phyloP scores from a whole-genome alignment of 345 rosid genomes.

The Populus nigra region DNA sequence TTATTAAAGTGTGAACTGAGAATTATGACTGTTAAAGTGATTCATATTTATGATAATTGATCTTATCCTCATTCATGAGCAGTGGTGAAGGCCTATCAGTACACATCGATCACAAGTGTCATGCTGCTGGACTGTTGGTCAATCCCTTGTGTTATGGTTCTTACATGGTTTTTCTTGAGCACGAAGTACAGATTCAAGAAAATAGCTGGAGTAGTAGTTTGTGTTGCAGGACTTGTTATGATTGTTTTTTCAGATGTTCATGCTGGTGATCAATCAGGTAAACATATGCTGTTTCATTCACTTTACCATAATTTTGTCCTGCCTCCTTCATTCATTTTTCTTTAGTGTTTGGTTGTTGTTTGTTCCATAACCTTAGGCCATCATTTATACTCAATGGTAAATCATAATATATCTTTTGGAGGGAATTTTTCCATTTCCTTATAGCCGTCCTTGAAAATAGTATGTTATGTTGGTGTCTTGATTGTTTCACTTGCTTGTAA shows the following conservation, averaged over 20 bases:
- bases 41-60: conserved; percentile 11
- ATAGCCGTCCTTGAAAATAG: neutral
- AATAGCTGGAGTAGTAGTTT: conserved; percentile 70
- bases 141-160: conserved; percentile 80
- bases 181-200: conserved; percentile 77
- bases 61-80: conserved; percentile 22
- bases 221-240: conserved; percentile 74
- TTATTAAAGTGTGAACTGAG: neutral
- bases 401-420: neutral
- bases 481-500: neutral
- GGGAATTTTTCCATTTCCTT: neutral
- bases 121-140: conserved; percentile 97
- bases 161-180: conserved; percentile 70
- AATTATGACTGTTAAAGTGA: neutral
- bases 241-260: conserved; percentile 95
- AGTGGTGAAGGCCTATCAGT: conserved; percentile 93
- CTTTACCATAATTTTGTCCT: conserved; percentile 4
- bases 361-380: neutral
- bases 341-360: neutral
- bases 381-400: neutral
- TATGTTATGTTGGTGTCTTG: neutral
- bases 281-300: neutral
- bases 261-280: conserved; percentile 68
- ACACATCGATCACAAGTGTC: conserved; percentile 82
- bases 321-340: neutral